Evolutionary conservation across 306 rosid species (phyloP).

Genomic region (Alnus glutinosa): DNA sequence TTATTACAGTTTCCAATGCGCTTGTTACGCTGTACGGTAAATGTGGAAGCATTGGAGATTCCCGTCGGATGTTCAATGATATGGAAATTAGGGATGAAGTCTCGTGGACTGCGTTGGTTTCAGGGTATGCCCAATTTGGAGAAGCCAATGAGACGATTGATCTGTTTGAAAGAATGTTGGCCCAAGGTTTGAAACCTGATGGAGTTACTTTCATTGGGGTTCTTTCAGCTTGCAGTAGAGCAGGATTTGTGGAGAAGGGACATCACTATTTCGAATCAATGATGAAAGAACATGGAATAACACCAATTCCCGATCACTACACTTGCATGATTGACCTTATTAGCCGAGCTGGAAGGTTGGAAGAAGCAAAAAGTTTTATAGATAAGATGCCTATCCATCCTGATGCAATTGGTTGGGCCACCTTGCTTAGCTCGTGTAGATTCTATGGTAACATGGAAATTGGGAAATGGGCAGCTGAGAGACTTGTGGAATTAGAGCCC

Average conservation of each 20-base stretch:
- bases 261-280: constrained; percentile 61
- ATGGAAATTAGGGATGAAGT: constrained; percentile 72
- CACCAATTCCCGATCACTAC: constrained; percentile 70
- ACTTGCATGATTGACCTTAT: constrained; percentile 91
- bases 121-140: constrained; percentile 82
- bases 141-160: constrained; percentile 69
- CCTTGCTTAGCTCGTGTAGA: constrained; percentile 85
- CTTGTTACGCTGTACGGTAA: constrained; percentile 81
- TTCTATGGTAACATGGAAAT: constrained; percentile 63
- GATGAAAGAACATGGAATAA: constrained; percentile 64
- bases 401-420: constrained; percentile 90
- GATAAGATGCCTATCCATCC: constrained; percentile 70
- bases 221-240: constrained; percentile 93
- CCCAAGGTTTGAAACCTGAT: constrained; percentile 68
- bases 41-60: constrained; percentile 80
- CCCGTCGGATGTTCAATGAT: constrained; percentile 63
- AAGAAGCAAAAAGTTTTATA: constrained; percentile 72
- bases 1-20: constrained; percentile 77
- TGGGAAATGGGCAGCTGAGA: constrained; percentile 88
- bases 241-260: constrained; percentile 87
- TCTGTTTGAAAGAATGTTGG: constrained; percentile 71
- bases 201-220: constrained; percentile 88
- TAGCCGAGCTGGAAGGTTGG: constrained; percentile 84
- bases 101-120: constrained; percentile 93
- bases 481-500: constrained; percentile 80